Evolutionary conservation across 495 filamentous ascomycete species (phyloP), one percentile per base, ranked within the genome.

Genomic region (Tuber magnatum): DNA sequence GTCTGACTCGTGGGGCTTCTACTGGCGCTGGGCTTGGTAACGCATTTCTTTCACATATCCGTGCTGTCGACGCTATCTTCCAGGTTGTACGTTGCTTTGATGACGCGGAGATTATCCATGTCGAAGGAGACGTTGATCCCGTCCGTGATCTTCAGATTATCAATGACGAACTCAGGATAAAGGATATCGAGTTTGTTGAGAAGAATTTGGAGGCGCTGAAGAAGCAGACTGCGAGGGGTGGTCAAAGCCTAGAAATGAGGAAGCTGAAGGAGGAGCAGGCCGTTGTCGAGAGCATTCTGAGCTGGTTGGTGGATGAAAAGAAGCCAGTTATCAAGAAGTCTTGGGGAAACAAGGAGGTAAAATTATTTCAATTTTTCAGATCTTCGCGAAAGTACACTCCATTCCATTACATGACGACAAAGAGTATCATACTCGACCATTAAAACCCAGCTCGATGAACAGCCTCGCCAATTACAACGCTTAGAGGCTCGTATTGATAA

Each of bases 391-490:
- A 35, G 61, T 28, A 35, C 42, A 38, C 61, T 71, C 22, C 38
- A 65, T 79, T 76, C 74, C 69, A 73, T 89, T 85, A 83, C 79
- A 91, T 95, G 95, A 99, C 98, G 95, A 99, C 89, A 90, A 97
- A 97, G 91, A 94, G 94, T 92, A 90, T 89, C 86, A 87, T 87
- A 92, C 93, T 94, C 91, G 91, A 93, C 87, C 43, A 77, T 87
- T 87, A 92, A 94, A 97, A 92, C 95, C 95, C 95, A 99, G 95
- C 95, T 99, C 95, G 90, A 97, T 89, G 95, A 97, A 90, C 89
- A 89, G 77, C 87, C 91, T 90, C 88, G 87, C 83, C 80, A 83
- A 86, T 83, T 87, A 81, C 71, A 88, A 91, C 88, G 80, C 80
- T 88, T 86, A 87, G 91, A 90, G 89, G 85, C 86, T 65, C 88